These are phyloP conservation scores for Tetracladium marchalianum DNA, from an alignment of 495 filamentous ascomycete species.

Conservation along the genomic window DNA sequence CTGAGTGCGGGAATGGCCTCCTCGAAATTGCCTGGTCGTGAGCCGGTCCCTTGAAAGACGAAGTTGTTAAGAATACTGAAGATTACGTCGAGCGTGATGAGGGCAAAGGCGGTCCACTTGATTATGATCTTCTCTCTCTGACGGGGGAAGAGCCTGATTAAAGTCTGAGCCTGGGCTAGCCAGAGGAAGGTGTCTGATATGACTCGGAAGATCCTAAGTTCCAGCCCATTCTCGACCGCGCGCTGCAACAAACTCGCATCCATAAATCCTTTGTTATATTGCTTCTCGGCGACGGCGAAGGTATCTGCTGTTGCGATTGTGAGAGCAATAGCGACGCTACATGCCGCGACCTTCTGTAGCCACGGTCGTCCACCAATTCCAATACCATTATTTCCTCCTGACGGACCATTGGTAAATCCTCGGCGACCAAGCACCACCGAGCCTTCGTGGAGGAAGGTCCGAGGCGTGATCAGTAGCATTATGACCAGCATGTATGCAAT, in stretches of 20 bases:
- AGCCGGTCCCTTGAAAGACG: slow-evolving; percentile 41
- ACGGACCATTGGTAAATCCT: slow-evolving; percentile 74
- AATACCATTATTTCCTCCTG: slow-evolving; percentile 58
- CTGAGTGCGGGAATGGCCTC: slow-evolving; percentile 87
- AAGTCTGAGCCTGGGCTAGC: slow-evolving; percentile 95
- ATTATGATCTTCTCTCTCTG: slow-evolving; percentile 97
- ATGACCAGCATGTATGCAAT: slow-evolving; percentile 90
- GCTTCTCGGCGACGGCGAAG: slow-evolving; percentile 67
- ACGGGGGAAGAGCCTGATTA: slow-evolving; percentile 90
- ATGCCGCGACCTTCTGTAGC: slow-evolving; percentile 89
- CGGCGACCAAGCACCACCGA: slow-evolving; percentile 70
- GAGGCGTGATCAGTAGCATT: slow-evolving; percentile 85
- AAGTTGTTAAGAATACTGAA: slow-evolving; percentile 89
- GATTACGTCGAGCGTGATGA: slow-evolving; percentile 81
- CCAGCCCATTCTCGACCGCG: slow-evolving; percentile 67
- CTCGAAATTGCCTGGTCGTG: slow-evolving; percentile 61
- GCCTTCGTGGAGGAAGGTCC: slow-evolving; percentile 80
- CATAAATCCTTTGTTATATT: slow-evolving; percentile 61
- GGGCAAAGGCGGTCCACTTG: slow-evolving; percentile 92
- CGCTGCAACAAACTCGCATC: slow-evolving; percentile 64
- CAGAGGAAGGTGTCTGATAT: slow-evolving; percentile 93
- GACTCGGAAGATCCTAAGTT: slow-evolving; percentile 79
- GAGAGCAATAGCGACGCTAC: slow-evolving; percentile 82
- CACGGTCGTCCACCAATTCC: slow-evolving; percentile 88
- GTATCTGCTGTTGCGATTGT: slow-evolving; percentile 89